A percentile compares a stretch with the other conserved stretches of the same genome.
Evolutionary conservation across 2,329 filamentous ascomycete species (phyloP).

Genomic region (Aspergillus fumigatus): DNA sequence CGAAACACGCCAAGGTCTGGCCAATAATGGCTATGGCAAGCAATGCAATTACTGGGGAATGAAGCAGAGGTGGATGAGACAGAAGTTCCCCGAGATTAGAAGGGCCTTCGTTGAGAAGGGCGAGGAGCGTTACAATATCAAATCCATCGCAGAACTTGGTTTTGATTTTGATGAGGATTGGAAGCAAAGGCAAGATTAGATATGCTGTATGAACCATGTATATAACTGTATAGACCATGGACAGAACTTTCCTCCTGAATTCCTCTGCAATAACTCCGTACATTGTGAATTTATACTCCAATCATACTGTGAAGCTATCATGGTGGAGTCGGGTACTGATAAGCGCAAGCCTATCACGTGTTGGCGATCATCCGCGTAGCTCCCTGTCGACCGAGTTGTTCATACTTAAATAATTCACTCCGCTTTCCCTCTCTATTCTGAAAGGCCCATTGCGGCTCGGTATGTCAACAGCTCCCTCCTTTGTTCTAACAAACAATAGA

Average conservation of each 20-base stretch:
- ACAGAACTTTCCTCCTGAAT: background rate
- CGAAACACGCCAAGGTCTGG: slow-evolving; percentile 32
- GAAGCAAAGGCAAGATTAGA: slow-evolving; percentile 11
- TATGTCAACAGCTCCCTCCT: background rate
- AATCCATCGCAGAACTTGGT: slow-evolving; percentile 66
- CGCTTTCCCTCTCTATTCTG: background rate
- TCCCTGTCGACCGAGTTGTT: slow-evolving; percentile 14
- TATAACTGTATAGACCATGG: background rate
- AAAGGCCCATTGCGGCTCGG: background rate
- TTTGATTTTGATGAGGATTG: slow-evolving; percentile 53
- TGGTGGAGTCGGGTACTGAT: slow-evolving; percentile 16
- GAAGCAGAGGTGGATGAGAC: slow-evolving; percentile 67
- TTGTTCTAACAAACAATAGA: background rate
- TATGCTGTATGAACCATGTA: background rate
- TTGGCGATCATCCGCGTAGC: slow-evolving; percentile 22
- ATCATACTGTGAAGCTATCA: background rate
- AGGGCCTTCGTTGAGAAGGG: slow-evolving; percentile 65
- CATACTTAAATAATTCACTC: slow-evolving; percentile 2
- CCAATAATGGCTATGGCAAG: slow-evolving; percentile 54
- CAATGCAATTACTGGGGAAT: slow-evolving; percentile 67
- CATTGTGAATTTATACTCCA: background rate
- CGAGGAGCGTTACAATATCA: slow-evolving; percentile 52
- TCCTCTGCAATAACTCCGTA: background rate
- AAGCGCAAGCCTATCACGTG: slow-evolving; percentile 28
- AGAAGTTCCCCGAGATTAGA: slow-evolving; percentile 64